Percentiles rank a stretch among this genome's conserved stretches.
Evolutionary conservation across 768 basidiomycete species (phyloP).

Genomic region (Phylloporus rhodoxanthus): DNA sequence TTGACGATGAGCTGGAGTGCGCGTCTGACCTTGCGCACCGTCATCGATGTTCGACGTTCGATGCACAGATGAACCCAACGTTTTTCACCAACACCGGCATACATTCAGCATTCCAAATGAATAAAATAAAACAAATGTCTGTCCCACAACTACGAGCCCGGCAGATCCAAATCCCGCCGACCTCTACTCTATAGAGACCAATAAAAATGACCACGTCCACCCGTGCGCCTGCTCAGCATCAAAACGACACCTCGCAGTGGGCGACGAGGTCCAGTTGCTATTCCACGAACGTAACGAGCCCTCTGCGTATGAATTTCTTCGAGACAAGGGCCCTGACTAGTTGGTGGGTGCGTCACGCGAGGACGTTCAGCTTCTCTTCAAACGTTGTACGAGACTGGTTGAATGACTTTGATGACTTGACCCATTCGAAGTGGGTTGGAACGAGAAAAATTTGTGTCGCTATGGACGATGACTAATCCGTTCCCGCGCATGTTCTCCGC

Average conservation of each 20-base stretch:
- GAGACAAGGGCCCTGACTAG: slow-evolving; percentile 60
- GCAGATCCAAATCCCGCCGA: slow-evolving; percentile 27
- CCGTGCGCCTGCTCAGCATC: slow-evolving; percentile 43
- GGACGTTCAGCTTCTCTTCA: background rate
- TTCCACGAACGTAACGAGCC: slow-evolving; percentile 76
- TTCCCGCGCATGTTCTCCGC: slow-evolving; percentile 13
- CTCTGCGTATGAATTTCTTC: slow-evolving; percentile 33
- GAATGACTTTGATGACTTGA: background rate
- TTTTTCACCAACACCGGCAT: background rate
- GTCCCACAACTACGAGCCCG: slow-evolving; percentile 65
- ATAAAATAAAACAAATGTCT: slow-evolving; percentile 35
- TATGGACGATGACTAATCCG: slow-evolving; percentile 20
- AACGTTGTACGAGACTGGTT: background rate
- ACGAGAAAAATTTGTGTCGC: background rate
- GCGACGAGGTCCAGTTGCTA: slow-evolving; percentile 36
- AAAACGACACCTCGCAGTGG: slow-evolving; percentile 54
- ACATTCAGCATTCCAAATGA: slow-evolving; percentile 11
- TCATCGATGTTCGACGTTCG: background rate
- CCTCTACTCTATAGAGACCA: slow-evolving; percentile 64
- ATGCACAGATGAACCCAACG: background rate
- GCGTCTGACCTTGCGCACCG: slow-evolving; percentile 12
- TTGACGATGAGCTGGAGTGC: slow-evolving; percentile 23
- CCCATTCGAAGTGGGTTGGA: background rate
- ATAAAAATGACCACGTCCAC: slow-evolving; percentile 32
- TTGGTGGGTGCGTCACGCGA: slow-evolving; percentile 30